A percentile compares a stretch with the other conserved stretches of the same genome.
These are phyloP conservation scores for Fusarium longipes DNA, from an alignment of 2,329 filamentous ascomycete species.

Conservation along the genomic window DNA sequence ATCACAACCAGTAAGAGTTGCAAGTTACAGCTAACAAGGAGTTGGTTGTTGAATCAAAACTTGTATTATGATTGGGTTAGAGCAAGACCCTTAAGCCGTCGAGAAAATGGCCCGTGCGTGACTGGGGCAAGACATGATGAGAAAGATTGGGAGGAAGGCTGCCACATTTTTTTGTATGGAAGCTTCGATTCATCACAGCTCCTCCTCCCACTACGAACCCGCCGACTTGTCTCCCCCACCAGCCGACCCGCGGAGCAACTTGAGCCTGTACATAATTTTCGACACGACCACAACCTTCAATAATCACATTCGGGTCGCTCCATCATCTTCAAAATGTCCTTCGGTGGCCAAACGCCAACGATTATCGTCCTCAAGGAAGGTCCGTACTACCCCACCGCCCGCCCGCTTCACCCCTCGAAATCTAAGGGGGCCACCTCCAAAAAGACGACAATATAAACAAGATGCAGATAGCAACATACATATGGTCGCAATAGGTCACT, in stretches of 20 bases:
- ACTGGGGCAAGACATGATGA: constrained; percentile 45
- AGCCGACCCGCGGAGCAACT: constrained; percentile 20
- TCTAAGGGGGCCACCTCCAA: constrained; percentile 20
- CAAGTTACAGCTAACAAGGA: neutral
- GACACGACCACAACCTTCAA: constrained; percentile 22
- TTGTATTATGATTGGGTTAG: constrained; percentile 24
- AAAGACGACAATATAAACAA: constrained; percentile 19
- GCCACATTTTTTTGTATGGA: constrained; percentile 63
- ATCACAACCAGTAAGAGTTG: neutral
- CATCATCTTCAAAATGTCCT: constrained; percentile 78
- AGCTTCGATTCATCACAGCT: constrained; percentile 56
- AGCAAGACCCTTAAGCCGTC: constrained; percentile 20
- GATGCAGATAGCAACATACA: neutral
- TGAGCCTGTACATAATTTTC: constrained; percentile 21
- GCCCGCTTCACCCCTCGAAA: constrained; percentile 43
- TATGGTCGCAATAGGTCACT: constrained; percentile 31
- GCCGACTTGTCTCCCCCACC: constrained; percentile 42
- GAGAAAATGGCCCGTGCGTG: constrained; percentile 46
- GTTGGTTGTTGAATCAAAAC: constrained; percentile 14
- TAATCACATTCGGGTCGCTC: constrained; percentile 17
- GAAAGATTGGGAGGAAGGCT: constrained; percentile 52
- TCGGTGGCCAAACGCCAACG: constrained; percentile 96
- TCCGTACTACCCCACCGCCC: constrained; percentile 65
- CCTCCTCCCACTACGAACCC: constrained; percentile 47
- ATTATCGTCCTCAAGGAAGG: constrained; percentile 99